A percentile compares a stretch with the other conserved stretches of the same genome.
phyloP scores from a whole-genome alignment of 2,329 filamentous ascomycete species.

The Paraphoma chrysanthemicola region DNA sequence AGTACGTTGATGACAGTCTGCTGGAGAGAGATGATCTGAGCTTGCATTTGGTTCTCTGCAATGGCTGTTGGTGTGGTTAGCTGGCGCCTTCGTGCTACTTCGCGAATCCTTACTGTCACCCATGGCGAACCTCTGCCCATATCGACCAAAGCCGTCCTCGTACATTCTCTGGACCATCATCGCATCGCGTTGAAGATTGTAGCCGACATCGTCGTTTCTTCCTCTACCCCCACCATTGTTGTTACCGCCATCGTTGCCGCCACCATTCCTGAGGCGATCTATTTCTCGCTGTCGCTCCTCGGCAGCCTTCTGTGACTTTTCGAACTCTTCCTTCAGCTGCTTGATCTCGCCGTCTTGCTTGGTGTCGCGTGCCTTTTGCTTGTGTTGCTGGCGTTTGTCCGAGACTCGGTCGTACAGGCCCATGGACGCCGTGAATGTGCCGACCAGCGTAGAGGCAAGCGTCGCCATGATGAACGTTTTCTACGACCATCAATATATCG shows the following conservation, averaged over 20 bases:
- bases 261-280: constrained; percentile 24
- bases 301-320: constrained; percentile 34
- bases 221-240: constrained; percentile 8
- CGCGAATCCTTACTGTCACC: constrained; percentile 46
- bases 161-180: constrained; percentile 47
- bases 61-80: constrained; percentile 35
- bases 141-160: constrained; percentile 44
- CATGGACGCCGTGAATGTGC: constrained; percentile 54
- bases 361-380: constrained; percentile 48
- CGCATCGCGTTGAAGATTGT: constrained; percentile 40
- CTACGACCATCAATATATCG: constrained; percentile 12
- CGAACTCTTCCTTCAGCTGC: constrained; percentile 38
- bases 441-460: constrained; percentile 52
- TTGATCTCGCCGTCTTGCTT: constrained; percentile 46
- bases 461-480: constrained; percentile 57
- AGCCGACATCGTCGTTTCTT: constrained; percentile 37
- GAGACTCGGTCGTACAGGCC: constrained; percentile 52
- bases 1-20: constrained; percentile 54
- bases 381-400: constrained; percentile 44
- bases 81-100: not conserved
- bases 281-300: constrained; percentile 33
- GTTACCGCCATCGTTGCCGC: constrained; percentile 4
- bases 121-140: constrained; percentile 46
- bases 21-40: constrained; percentile 52
- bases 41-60: constrained; percentile 52